phyloP scores from a whole-genome alignment of 306 rosid genomes.

The Trifolium pratense region DNA sequence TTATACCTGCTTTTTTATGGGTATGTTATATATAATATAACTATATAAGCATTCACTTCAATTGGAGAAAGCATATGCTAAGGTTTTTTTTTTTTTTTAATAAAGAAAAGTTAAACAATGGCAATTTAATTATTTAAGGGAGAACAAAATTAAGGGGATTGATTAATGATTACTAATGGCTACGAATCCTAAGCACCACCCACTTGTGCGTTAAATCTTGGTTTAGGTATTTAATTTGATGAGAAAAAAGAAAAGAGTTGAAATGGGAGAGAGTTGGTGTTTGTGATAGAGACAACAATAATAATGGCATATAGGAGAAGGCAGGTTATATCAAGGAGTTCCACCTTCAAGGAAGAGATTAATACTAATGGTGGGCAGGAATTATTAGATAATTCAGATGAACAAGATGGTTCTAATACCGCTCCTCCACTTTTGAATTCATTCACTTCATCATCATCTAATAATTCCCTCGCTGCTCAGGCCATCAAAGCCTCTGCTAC shows the following conservation, averaged over 20 bases:
- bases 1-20: no score
- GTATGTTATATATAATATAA: no score
- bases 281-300: background rate
- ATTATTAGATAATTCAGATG: background rate
- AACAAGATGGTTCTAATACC: background rate
- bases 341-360: slow-evolving; percentile 80
- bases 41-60: no score
- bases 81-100: no score
- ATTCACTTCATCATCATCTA: slow-evolving; percentile 43
- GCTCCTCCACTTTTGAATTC: slow-evolving; percentile 30
- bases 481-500: slow-evolving; percentile 78
- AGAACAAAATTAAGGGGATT: no score
- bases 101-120: no score
- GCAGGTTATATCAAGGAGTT: slow-evolving; percentile 68
- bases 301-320: slow-evolving; percentile 86
- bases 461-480: slow-evolving; percentile 72
- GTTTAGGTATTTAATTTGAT: slow-evolving; percentile 11
- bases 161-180: slow-evolving; percentile 33
- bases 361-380: slow-evolving; percentile 13
- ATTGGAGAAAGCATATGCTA: no score
- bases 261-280: slow-evolving; percentile 6
- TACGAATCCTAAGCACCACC: slow-evolving; percentile 42
- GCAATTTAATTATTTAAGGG: background rate
- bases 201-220: slow-evolving; percentile 35
- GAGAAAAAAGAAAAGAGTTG: slow-evolving; percentile 22